Percentiles rank a stretch among this genome's conserved stretches.
Conservation (phyloP, 345 rosid genomes). For the Gossypium ekmanianum region DNA sequence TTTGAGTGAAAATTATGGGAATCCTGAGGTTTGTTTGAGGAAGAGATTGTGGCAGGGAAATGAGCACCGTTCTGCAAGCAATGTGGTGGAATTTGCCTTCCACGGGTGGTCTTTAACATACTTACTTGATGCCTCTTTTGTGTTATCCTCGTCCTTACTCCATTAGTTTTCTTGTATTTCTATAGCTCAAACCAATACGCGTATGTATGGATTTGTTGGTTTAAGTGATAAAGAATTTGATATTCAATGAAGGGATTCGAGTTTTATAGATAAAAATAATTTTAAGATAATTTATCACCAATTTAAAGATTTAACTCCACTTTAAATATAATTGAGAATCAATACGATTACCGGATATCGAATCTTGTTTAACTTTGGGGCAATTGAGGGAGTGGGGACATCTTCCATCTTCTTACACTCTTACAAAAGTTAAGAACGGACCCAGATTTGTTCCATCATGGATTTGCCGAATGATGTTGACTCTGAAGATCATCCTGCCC, state of each 20-base stretch:
- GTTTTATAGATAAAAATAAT: too few species aligned
- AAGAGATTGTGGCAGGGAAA: conserved; percentile 10
- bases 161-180: not conserved
- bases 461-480: not conserved
- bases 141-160: not conserved
- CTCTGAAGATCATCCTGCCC: too few species aligned
- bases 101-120: not conserved
- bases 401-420: not conserved
- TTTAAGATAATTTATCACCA: too few species aligned
- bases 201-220: too few species aligned
- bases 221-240: too few species aligned
- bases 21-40: not conserved
- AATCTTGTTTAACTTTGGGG: not conserved
- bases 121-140: not conserved
- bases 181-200: not conserved
- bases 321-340: too few species aligned
- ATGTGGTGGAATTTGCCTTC: conserved; percentile 9
- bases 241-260: too few species aligned
- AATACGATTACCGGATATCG: too few species aligned
- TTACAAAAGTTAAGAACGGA: not conserved
- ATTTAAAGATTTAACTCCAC: too few species aligned
- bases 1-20: not conserved
- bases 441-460: not conserved
- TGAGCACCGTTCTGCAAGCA: conserved; percentile 5
- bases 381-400: not conserved